Base-by-base conservation (phyloP, 139 green algal genomes). In the Astrephomene gubernaculifera region DNA sequence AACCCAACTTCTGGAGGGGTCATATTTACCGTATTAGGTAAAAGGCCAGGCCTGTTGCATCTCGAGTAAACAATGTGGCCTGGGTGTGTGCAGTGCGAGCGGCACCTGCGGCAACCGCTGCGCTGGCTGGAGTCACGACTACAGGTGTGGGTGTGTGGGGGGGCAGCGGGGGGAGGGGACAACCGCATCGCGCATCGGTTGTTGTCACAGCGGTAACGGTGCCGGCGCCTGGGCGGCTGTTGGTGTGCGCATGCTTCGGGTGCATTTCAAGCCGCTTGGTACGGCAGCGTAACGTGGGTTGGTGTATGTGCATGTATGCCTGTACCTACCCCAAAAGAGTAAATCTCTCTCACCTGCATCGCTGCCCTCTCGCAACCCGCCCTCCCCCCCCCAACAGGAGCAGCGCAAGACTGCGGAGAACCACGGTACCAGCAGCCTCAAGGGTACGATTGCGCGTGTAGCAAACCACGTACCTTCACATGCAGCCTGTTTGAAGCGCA, bases 1-100 rank as follows among this genome's bases (percentile, higher is more conserved):
- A 57, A 57, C 49, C 49, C 49, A 25, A 12, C 49, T 57, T 57
- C 49, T 57, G 49, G 14, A 57, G 12, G 22, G 29, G 54, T 29
- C 22, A n/a, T 70, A n/a, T 70, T 24, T 52, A 49, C 68, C 39
- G 10, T n/a, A n/a, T n/a, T n/a, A n/a, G n/a, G n/a, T n/a, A n/a
- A n/a, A n/a, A n/a, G n/a, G n/a, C n/a, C n/a, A n/a, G n/a, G n/a
- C n/a, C n/a, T n/a, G n/a, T n/a, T n/a, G n/a, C n/a, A n/a, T n/a
- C n/a, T n/a, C n/a, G n/a, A n/a, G n/a, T n/a, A n/a, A n/a, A n/a
- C n/a, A n/a, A n/a, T n/a, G n/a, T n/a, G n/a, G n/a, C n/a, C n/a
- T n/a, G n/a, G n/a, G n/a, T n/a, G n/a, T n/a, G n/a, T n/a, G n/a
- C 73, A 81, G 73, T 69, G 52, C 33, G 61, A 84, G 43, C 78